Evolutionary conservation across 805 yeast genomes (phyloP).

Genomic region (Hanseniaspora hatyaiensis): DNA sequence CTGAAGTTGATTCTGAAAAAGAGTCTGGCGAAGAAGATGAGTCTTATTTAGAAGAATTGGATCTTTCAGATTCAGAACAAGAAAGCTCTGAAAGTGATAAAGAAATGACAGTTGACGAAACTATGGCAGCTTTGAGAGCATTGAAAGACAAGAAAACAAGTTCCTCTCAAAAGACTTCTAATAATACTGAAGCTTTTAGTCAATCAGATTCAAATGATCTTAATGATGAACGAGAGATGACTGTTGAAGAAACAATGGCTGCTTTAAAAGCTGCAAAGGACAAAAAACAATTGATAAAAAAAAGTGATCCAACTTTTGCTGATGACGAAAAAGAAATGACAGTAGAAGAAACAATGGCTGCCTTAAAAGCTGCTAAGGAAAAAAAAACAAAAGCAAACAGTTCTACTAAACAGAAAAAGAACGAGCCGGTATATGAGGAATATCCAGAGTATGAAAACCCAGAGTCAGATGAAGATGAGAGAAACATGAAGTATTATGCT

Average conservation of each 20-base stretch:
- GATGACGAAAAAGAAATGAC: constrained; percentile 29
- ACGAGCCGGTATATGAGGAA: constrained; percentile 17
- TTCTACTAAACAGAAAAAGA: too few species aligned
- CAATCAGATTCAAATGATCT: constrained; percentile 15
- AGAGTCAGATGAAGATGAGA: constrained; percentile 49
- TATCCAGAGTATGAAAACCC: constrained; percentile 36
- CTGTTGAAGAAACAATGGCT: constrained; percentile 31
- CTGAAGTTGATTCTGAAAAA: constrained; percentile 7
- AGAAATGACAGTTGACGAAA: constrained; percentile 33
- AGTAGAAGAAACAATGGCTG: constrained; percentile 36
- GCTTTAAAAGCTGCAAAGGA: constrained; percentile 27
- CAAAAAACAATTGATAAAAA: constrained; percentile 19
- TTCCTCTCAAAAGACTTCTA: constrained; percentile 32
- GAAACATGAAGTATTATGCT: constrained; percentile 72
- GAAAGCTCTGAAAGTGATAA: constrained; percentile 21
- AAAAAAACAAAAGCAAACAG: too few species aligned
- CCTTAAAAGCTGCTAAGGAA: constrained; percentile 35
- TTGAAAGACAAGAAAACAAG: constrained; percentile 26
- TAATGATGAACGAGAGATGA: constrained; percentile 24
- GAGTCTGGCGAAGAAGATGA: constrained; percentile 15
- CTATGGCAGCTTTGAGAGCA: constrained; percentile 35
- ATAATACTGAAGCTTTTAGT: not conserved
- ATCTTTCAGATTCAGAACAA: constrained; percentile 19
- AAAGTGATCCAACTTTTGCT: constrained; percentile 21
- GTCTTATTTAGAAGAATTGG: constrained; percentile 19